Percentiles rank a stretch among this genome's conserved stretches.
Evolutionary conservation across 139 green algal species (phyloP).

Genomic region (Asterochloris sp.): DNA sequence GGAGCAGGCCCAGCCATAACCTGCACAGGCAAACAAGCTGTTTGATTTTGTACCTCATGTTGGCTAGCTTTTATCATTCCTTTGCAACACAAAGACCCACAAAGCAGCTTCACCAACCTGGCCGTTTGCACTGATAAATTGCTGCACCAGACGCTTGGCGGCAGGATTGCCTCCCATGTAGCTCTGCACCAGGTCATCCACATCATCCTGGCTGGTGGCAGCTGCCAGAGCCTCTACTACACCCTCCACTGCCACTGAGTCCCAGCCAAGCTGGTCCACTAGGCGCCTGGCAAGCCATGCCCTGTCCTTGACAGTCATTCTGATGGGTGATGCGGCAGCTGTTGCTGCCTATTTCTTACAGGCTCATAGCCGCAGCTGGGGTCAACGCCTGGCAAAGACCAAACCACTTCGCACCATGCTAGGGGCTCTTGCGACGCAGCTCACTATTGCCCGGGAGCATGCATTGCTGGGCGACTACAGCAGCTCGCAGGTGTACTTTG

Average conservation of each 20-base stretch:
- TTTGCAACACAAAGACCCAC: background rate
- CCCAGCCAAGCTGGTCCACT: conserved; percentile 26
- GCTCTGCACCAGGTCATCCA: conserved; percentile 34
- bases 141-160: background rate
- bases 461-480: conserved; percentile 58
- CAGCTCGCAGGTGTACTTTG: conserved; percentile 52
- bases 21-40: background rate
- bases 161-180: conserved; percentile 22
- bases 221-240: conserved; percentile 28
- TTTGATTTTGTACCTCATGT: background rate
- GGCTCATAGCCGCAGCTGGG: background rate
- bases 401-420: background rate
- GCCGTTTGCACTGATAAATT: conserved; percentile 14
- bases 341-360: background rate
- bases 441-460: conserved; percentile 54
- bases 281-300: conserved; percentile 30
- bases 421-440: conserved; percentile 14
- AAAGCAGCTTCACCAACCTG: background rate
- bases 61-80: conserved; percentile 32
- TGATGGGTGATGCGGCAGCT: background rate
- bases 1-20: no score
- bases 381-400: background rate
- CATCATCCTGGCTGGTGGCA: conserved; percentile 16
- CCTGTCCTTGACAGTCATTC: conserved; percentile 8
- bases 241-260: conserved; percentile 28